A percentile compares a stretch with the other conserved stretches of the same genome.
Conservation (phyloP, 2,329 filamentous ascomycete genomes). For the Aspergillus brasiliensis region DNA sequence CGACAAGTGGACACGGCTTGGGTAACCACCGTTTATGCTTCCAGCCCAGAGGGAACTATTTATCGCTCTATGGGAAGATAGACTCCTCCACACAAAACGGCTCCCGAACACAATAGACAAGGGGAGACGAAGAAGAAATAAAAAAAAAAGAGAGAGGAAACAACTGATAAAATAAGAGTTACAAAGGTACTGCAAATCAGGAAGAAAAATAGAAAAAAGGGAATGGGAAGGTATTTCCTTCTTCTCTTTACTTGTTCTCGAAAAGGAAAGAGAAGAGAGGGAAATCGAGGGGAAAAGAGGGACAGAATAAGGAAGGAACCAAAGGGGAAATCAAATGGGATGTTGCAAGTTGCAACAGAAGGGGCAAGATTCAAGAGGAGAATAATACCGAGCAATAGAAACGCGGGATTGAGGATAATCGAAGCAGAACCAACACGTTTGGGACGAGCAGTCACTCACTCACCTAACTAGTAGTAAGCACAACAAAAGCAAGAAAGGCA, state of each 20-base stretch:
- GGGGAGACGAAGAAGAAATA: neutral
- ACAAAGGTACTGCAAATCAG: neutral
- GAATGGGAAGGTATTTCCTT: no score
- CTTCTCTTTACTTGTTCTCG: no score
- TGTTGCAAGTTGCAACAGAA: neutral
- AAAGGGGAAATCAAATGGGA: neutral
- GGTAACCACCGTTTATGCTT: slow-evolving; percentile 1
- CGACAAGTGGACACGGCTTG: slow-evolving; percentile 3
- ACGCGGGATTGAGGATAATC: neutral
- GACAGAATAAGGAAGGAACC: neutral
- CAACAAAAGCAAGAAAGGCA: neutral
- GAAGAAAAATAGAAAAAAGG: neutral
- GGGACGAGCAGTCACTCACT: slow-evolving; percentile 1
- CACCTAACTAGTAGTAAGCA: no score
- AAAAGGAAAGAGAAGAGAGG: neutral
- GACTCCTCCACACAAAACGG: neutral
- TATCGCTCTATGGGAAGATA: slow-evolving; percentile 3
- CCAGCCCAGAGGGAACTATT: neutral
- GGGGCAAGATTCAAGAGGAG: neutral
- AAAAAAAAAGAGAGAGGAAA: slow-evolving; percentile 7
- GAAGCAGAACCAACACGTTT: slow-evolving; percentile 7
- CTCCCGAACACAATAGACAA: neutral
- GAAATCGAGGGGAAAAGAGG: slow-evolving; percentile 1
- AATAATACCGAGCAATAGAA: neutral
- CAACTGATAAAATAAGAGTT: slow-evolving; percentile 7